A percentile compares a stretch with the other conserved stretches of the same genome.
These are phyloP conservation scores for Hortiboletus flavorubellus DNA, from an alignment of 768 basidiomycete species.

Conservation along the genomic window DNA sequence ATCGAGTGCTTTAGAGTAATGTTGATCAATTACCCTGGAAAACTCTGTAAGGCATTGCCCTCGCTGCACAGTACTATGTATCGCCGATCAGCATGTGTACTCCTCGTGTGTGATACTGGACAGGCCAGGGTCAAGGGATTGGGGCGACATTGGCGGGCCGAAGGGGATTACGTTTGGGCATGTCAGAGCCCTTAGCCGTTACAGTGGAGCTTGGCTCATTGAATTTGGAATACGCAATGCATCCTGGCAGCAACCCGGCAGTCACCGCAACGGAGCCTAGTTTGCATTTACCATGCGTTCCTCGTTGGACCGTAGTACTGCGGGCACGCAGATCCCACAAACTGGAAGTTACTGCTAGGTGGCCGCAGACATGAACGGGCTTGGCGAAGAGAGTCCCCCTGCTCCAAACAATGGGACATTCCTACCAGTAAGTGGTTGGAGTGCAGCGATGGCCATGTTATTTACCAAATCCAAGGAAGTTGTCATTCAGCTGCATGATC, in stretches of 20 bases:
- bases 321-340: neutral
- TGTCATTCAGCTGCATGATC: slow-evolving; percentile 1
- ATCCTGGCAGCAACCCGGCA: too few relatives aligned
- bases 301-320: neutral
- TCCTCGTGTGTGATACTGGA: slow-evolving; percentile 10
- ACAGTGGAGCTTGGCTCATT: too few relatives aligned
- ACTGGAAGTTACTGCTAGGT: neutral
- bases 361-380: neutral
- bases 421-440: slow-evolving; percentile 2
- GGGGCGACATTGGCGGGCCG: neutral
- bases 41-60: neutral
- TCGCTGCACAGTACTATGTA: neutral
- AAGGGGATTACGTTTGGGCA: neutral
- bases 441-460: neutral
- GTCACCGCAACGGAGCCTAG: too few relatives aligned
- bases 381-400: neutral
- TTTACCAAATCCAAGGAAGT: slow-evolving; percentile 10
- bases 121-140: slow-evolving; percentile 7
- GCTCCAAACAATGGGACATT: neutral
- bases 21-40: neutral
- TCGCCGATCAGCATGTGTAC: slow-evolving; percentile 16
- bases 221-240: neutral
- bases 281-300: neutral
- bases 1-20: neutral
- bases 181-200: neutral